Evolutionary conservation across 1,284 basidiomycete species (phyloP), one percentile per base, ranked within the genome.

Genomic region (Malassezia nana): DNA sequence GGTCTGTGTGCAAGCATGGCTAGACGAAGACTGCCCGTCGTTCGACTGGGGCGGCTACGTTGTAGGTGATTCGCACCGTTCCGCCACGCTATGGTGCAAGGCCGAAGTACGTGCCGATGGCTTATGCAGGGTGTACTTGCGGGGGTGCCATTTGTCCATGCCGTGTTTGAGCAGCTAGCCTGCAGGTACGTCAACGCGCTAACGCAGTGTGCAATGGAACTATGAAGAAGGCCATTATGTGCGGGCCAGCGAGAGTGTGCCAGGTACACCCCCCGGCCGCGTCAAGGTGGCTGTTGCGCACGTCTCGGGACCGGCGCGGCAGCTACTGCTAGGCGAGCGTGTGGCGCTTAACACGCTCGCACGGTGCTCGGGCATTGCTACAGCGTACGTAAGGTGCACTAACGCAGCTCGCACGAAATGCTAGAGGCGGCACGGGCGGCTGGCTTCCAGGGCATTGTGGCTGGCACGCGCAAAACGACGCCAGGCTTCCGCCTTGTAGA

Each of bases 31-130:
- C 74, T 88, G 86, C 0, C 94, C 92, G 1, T 90, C 87, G 1
- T 95, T 96, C 67, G 92, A 99, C 76, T 96, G 89, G 73, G 92
- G 87, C 31, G 94, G 94, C 2, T 96, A 87, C 72, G 90, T 98
- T 30, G 94, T 98, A 12, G 94, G 94, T 16, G 91, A 96, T 67
- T 84, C 81, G 6, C 77, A 81, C 43, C 84, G 89, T 50, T 84
- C 87, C 72, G 94, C 94, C 3, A 85, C 85, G 68, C 81, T 98
- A 26, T 81, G 89, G 67, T 90, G 90, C 53, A 98, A 94, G 76
- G 84, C 60, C 51, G 64, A 72, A 50, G 73, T 73, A 26, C 38
- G 55, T 18, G 12, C 20, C 15, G 18, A 32, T 54, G n/a, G 2
- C 2, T 8, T 10, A 5, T 29, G 7, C 55, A 79, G 76, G 90